These are phyloP conservation scores for Beauveria australis DNA, from an alignment of 2,329 filamentous ascomycete species.

Conservation along the genomic window DNA sequence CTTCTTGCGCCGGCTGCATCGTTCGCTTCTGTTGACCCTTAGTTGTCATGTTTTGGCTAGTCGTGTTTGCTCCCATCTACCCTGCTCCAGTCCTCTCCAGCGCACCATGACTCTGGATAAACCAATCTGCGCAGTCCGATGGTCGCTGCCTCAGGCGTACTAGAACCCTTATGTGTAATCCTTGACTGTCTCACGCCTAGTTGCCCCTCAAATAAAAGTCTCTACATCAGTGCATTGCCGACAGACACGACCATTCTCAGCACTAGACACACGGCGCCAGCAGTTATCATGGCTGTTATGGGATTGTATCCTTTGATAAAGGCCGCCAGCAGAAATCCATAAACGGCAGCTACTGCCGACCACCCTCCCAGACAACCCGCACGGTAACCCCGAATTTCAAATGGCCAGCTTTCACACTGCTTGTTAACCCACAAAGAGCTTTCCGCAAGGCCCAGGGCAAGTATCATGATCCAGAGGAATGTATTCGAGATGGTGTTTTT, in stretches of 20 bases:
- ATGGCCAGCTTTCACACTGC: neutral
- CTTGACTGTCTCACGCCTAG: neutral
- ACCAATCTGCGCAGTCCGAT: too few species aligned
- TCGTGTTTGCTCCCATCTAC: too few species aligned
- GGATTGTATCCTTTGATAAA: neutral
- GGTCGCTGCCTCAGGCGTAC: too few species aligned
- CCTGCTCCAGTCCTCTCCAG: too few species aligned
- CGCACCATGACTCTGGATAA: too few species aligned
- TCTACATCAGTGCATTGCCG: neutral
- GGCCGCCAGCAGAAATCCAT: neutral
- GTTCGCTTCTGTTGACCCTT: too few species aligned
- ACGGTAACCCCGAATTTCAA: neutral
- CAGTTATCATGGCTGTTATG: neutral
- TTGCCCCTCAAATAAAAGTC: neutral
- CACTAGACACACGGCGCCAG: neutral
- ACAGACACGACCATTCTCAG: neutral
- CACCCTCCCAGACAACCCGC: neutral
- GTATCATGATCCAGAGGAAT: neutral
- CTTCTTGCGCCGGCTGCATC: too few species aligned
- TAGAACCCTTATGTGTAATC: too few species aligned
- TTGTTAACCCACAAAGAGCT: neutral
- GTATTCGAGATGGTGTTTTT: neutral
- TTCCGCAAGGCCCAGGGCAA: neutral
- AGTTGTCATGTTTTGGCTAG: too few species aligned
- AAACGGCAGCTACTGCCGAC: neutral